Evolutionary conservation across 83 land plant species (phyloP), one percentile per base, ranked within the genome.

Genomic region (Picea engelmannii): DNA sequence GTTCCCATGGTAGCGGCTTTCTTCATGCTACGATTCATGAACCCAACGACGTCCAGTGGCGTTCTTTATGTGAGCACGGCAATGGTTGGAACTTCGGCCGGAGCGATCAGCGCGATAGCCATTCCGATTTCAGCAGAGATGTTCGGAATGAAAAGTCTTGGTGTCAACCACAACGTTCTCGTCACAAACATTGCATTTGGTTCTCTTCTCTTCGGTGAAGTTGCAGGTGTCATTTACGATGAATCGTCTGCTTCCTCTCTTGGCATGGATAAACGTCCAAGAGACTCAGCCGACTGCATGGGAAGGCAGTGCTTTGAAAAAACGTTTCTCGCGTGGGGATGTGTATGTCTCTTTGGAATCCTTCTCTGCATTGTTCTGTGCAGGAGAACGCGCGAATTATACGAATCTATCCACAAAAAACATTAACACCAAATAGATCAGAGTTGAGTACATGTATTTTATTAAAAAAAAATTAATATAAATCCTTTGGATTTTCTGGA

Each of bases 101-200:
- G 93, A 5, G 89, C 87, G 62, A 58, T 89, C 15, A 84, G 87
- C 55, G 81, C 90, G 9, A 88, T 90, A 6, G 88, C 93, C 0
- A 88, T 91, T 4, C 89, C 90, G 0, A 81, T 88, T 49, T 88
- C 90, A 4, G 84, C 93, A 4, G 90, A 88, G 84, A 85, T 91
- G 15, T 91, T 91, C 3, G 38, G 38, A 35, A 35, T 35, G 38
- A 35, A 35, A 35, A 35, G 38, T 35, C 3, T 35, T 35, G 38
- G 38, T 2, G 38, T 35, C 38, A 35, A 35, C 38, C 38, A 35
- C 38, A 35, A 35, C 38, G 3, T 35, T 35, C 3, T 35, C 38
- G 3, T 35, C 38, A 35, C 38, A 35, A 35, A 35, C 38, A 35
- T 35, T 35, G 38, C 38, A 35, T 35, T 35, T 35, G 38, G 38